These are phyloP conservation scores for Globisporangium echinulatum DNA, from an alignment of 352 stramenopile genomes.

Conservation along the genomic window DNA sequence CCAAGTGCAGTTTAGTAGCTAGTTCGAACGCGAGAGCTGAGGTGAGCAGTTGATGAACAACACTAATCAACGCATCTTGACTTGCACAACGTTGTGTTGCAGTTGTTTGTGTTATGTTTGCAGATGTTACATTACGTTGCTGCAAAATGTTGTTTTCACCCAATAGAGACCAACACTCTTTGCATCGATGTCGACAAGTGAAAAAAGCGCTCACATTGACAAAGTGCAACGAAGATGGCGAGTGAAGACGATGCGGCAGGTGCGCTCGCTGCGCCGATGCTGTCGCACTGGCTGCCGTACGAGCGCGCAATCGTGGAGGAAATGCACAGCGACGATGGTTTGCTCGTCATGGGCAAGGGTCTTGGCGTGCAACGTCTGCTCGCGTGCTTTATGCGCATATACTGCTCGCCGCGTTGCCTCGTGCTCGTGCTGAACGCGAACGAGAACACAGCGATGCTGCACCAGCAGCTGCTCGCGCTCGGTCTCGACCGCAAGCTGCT, in stretches of 20 bases:
- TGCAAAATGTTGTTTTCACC: no score
- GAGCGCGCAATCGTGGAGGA: conserved; percentile 68
- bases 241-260: conserved; percentile 2
- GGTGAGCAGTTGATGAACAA: no score
- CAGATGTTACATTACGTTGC: no score
- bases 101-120: no score
- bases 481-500: conserved; percentile 83
- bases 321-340: conserved; percentile 76
- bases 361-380: conserved; percentile 85
- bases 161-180: no score
- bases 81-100: no score
- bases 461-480: conserved; percentile 80
- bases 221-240: neutral
- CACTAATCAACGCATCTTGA: no score
- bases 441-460: conserved; percentile 74
- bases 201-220: neutral
- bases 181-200: no score
- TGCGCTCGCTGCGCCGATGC: conserved; percentile 2
- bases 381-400: conserved; percentile 89
- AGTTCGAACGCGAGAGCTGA: no score
- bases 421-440: conserved; percentile 92
- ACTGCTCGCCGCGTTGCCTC: conserved; percentile 71
- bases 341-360: conserved; percentile 91
- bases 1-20: no score
- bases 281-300: conserved; percentile 62